Base-by-base conservation (phyloP, 306 rosid species). In the Citrullus mucosospermus region DNA sequence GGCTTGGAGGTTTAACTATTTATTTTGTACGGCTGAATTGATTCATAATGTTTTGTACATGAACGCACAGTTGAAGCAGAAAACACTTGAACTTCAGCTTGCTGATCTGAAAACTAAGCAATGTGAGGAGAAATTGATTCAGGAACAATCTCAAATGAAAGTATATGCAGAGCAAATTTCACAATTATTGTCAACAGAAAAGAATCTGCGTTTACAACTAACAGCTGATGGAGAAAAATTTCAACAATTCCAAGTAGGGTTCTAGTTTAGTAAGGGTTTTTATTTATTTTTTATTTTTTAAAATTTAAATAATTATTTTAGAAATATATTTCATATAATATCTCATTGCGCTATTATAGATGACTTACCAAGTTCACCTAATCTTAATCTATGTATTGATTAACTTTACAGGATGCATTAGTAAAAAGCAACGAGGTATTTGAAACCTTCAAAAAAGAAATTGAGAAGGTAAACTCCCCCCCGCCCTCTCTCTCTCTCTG, bases 211-310 rank as follows among this genome's bases (percentile, higher is more conserved):
- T 63, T 72, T 86, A 78, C 97, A 92, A 85, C 86, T 90, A 84
- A 87, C 97, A 44, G 88, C 98, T 68, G 98, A 92, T 86, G 98
- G 98, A 81, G 97, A 92, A 82, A 94, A 94, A 46, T 92, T 92
- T 80, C 93, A 90, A 89, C 98, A 90, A 81, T 94, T 94, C 81
- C 98, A 94, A 90, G 97, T 94, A 48, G 38, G 66, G 75, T 68
- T 78, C 79, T 36, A 53, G 10, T 66, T 71, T 50, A 39, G 77
- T 25, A 15, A 25, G 28, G 28, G 36, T 32, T 32, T 25, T 25
- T 25, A 25, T 25, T 25, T 25, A 25, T 25, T 25, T 25, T 25
- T 17, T 28, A 2, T 2, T 48, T 14, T 71, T 46, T 68, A 17
- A 4, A 41, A 11, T 25, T 25, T 25, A 48, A 48, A 48, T 13